Base-by-base conservation (phyloP, 352 stramenopile species). In the Phytopythium mirpurense region DNA sequence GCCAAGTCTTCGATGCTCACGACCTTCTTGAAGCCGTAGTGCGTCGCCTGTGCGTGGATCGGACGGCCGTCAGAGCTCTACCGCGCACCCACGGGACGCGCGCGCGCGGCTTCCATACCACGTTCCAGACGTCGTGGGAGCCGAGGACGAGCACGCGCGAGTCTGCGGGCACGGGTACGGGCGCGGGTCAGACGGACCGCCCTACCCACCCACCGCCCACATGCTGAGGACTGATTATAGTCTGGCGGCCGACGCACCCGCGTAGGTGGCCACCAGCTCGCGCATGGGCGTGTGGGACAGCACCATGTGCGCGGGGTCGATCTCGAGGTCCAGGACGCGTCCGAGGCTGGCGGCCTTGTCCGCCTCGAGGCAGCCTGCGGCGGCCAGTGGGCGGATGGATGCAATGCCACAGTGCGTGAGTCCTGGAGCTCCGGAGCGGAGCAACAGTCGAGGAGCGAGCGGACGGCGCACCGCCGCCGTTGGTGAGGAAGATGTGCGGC, bases 201-300 rank as follows among this genome's bases (percentile, higher is more conserved):
- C n/a, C n/a, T n/a, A n/a, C n/a, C n/a, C n/a, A n/a, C n/a, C n/a
- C n/a, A n/a, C n/a, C n/a, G n/a, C n/a, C n/a, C n/a, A n/a, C n/a
- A n/a, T n/a, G n/a, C n/a, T n/a, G n/a, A n/a, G n/a, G n/a, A n/a
- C n/a, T n/a, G n/a, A n/a, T n/a, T n/a, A n/a, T n/a, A n/a, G 6
- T 45, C 19, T 29, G 19, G 1, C 18, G 3, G 41, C 19, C 15
- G 32, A 59, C 63, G 48, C 54, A 78, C 83, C 72, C 60, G 63
- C 70, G 45, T 86, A 96, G 5, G 63, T 68, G 18, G 73, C 64
- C 6, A 68, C 70, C 19, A 96, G 69, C 54, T 86, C 73, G 2
- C 79, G 80, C 86, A 97, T 96, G 9, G 89, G 89, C 40, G 85
- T 96, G 58, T 97, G 89, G 24, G 86, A 95, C 27, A 95, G 66